Evolutionary conservation across 176 grass and related monocot species (phyloP).

Genomic region (Echinochloa phyllopogon): DNA sequence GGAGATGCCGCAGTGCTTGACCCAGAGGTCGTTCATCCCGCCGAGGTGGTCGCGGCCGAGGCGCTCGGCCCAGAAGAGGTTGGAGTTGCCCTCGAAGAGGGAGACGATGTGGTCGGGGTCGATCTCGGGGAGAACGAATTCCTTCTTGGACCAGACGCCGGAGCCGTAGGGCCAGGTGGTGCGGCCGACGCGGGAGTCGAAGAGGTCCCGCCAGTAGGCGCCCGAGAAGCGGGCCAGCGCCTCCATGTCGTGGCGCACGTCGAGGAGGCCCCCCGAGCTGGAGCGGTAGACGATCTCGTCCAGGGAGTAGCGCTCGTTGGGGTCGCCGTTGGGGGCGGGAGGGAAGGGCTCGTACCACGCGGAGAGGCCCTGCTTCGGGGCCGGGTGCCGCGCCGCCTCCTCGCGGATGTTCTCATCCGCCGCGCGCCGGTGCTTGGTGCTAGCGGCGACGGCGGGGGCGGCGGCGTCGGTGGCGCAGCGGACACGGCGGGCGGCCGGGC

Average conservation of each 20-base stretch:
- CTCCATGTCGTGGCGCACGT: slow-evolving; percentile 84
- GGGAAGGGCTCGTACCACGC: slow-evolving; percentile 82
- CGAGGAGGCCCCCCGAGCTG: slow-evolving; percentile 80
- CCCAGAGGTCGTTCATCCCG: slow-evolving; percentile 95
- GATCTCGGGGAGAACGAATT: slow-evolving; percentile 93
- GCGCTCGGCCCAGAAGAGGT: slow-evolving; percentile 97
- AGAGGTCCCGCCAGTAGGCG: slow-evolving; percentile 87
- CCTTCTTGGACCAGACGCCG: slow-evolving; percentile 98
- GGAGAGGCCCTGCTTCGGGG: slow-evolving; percentile 52
- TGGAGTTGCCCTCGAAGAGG: slow-evolving; percentile 98
- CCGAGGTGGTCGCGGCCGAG: slow-evolving; percentile 86
- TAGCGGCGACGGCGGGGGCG: slow-evolving; percentile 7
- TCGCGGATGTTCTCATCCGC: slow-evolving; percentile 90
- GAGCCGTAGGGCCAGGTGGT: slow-evolving; percentile 95
- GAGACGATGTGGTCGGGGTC: slow-evolving; percentile 88
- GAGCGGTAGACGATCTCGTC: slow-evolving; percentile 96
- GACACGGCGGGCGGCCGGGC: slow-evolving; percentile 18
- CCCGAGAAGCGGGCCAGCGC: slow-evolving; percentile 70
- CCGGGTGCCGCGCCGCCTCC: slow-evolving; percentile 70
- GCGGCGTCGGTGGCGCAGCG: slow-evolving; percentile 52
- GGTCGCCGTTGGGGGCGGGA: slow-evolving; percentile 42
- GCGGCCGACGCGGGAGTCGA: slow-evolving; percentile 82
- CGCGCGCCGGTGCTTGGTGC: slow-evolving; percentile 61
- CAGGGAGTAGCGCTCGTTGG: slow-evolving; percentile 80
- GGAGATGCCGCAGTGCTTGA: slow-evolving; percentile 99